Conservation (phyloP, 345 rosid species). For the Salix viminalis region DNA sequence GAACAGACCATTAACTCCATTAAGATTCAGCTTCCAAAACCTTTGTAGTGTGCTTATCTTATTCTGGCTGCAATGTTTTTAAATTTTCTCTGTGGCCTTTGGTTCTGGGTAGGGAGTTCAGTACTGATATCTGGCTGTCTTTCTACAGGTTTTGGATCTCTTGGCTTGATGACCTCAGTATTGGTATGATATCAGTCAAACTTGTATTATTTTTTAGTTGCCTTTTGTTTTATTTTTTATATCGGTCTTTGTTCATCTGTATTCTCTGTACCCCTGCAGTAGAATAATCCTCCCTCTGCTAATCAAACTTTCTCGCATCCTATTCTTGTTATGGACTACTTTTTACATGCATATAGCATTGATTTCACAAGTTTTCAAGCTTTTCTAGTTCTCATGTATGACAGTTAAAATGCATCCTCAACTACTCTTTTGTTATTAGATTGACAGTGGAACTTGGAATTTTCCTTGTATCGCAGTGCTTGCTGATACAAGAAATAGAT, state of each 20-base stretch:
- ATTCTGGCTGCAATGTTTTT: background rate
- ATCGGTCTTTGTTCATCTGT: background rate
- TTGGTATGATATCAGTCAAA: conserved; percentile 46
- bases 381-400: background rate
- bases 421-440: background rate
- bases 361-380: background rate
- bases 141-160: conserved; percentile 83
- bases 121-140: conserved; percentile 10
- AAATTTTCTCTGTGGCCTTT: background rate
- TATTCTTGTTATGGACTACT: background rate
- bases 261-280: background rate
- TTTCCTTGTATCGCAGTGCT: too few species aligned
- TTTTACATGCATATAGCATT: background rate
- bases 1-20: background rate
- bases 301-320: background rate
- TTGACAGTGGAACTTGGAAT: too few species aligned
- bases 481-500: background rate
- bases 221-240: background rate
- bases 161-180: conserved; percentile 98
- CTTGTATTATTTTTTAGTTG: background rate
- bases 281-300: background rate
- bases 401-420: background rate
- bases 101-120: background rate
- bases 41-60: background rate
- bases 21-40: background rate